Evolutionary conservation across 345 rosid genomes (phyloP).

Genomic region (Erodium maritimum): DNA sequence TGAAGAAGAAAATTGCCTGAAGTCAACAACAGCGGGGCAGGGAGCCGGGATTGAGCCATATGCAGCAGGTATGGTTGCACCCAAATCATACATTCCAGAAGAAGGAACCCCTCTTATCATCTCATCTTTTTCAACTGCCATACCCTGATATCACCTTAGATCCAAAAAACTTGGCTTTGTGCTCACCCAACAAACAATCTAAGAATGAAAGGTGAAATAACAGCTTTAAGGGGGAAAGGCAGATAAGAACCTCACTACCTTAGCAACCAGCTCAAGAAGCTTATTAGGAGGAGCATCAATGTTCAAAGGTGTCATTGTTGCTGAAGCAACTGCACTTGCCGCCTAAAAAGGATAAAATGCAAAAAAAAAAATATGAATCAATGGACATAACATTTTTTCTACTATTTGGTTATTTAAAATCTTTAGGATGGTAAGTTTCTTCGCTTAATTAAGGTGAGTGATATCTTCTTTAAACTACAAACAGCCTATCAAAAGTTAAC

Average conservation of each 20-base stretch:
- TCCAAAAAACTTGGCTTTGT: conserved; percentile 9
- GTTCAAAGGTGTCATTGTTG: conserved; percentile 66
- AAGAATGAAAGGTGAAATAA: background rate
- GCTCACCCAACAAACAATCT: background rate
- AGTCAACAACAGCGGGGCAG: conserved; percentile 46
- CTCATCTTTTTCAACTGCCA: conserved; percentile 71
- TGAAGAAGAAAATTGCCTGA: conserved; percentile 25
- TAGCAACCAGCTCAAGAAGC: conserved; percentile 71
- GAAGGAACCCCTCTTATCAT: conserved; percentile 34
- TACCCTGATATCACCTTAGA: conserved; percentile 59
- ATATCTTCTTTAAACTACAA: no score
- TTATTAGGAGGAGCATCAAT: conserved; percentile 57
- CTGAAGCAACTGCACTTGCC: conserved; percentile 67
- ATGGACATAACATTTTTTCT: background rate
- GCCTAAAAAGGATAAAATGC: conserved; percentile 29
- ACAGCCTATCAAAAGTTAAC: no score
- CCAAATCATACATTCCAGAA: conserved; percentile 25
- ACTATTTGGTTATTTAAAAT: background rate
- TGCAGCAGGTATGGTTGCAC: conserved; percentile 25
- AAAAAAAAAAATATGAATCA: background rate
- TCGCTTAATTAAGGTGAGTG: no score
- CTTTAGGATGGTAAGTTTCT: background rate
- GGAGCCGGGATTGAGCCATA: conserved; percentile 40
- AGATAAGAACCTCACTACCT: conserved; percentile 24
- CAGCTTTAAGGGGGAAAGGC: background rate